Conservation (phyloP, 352 stramenopile genomes). For the Phytophthora lateralis region DNA sequence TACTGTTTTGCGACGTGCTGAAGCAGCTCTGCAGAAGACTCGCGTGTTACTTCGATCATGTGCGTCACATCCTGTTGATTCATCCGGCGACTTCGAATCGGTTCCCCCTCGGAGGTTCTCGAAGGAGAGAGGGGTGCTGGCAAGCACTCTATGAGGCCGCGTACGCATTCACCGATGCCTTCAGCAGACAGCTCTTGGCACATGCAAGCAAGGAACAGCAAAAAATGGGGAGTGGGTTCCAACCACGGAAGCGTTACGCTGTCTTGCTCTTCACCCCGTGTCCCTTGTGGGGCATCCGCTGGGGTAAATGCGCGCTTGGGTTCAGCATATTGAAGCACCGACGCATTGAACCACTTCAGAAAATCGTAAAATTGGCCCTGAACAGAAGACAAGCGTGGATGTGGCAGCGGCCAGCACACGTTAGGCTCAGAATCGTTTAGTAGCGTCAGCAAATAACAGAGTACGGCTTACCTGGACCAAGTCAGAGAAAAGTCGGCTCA, state of each 20-base stretch:
- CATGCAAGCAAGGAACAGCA: constrained; percentile 75
- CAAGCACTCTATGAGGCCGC: constrained; percentile 74
- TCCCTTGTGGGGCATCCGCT: neutral
- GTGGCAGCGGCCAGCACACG: neutral
- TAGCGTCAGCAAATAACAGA: neutral
- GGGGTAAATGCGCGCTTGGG: constrained; percentile 60
- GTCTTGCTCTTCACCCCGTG: constrained; percentile 31
- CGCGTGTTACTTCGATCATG: constrained; percentile 79
- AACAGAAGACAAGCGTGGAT: neutral
- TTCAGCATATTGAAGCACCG: constrained; percentile 72
- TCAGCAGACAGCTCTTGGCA: constrained; percentile 66
- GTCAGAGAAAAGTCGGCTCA: constrained; percentile 78
- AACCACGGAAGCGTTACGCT: constrained; percentile 53
- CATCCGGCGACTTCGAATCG: constrained; percentile 26
- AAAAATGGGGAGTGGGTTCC: constrained; percentile 65
- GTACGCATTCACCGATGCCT: constrained; percentile 74
- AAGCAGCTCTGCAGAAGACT: constrained; percentile 62
- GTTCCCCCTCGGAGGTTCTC: constrained; percentile 15
- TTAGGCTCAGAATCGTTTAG: neutral
- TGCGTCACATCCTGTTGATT: constrained; percentile 63
- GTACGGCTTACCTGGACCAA: constrained; percentile 62
- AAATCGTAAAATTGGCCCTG: constrained; percentile 82
- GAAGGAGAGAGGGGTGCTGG: constrained; percentile 35
- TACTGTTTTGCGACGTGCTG: constrained; percentile 69
- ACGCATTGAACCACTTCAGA: constrained; percentile 80